Evolutionary conservation across 345 rosid species (phyloP).

Genomic region (Citrus hindsii): DNA sequence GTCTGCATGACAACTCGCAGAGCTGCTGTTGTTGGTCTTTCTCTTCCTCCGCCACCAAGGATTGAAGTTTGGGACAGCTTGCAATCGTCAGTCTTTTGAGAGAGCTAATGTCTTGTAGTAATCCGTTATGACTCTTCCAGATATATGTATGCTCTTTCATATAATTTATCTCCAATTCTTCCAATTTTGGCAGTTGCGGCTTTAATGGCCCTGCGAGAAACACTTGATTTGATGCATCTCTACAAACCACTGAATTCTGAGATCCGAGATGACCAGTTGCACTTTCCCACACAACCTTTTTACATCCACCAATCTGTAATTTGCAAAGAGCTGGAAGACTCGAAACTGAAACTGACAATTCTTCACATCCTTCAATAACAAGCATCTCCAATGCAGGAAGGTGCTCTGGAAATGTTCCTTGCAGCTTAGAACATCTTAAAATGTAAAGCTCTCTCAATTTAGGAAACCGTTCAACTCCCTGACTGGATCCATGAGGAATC

Average conservation of each 20-base stretch:
- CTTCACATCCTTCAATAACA: background rate
- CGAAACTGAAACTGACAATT: background rate
- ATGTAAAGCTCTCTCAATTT: slow-evolving; percentile 25
- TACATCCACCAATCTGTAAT: background rate
- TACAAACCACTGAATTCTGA: background rate
- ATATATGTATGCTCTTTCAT: background rate
- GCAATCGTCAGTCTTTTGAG: background rate
- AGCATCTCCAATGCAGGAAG: slow-evolving; percentile 16
- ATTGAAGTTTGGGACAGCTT: no score
- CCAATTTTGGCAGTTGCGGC: background rate
- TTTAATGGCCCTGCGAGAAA: background rate
- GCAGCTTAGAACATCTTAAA: slow-evolving; percentile 19
- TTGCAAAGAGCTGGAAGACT: background rate
- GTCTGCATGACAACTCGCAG: no score
- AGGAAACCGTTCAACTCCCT: slow-evolving; percentile 19
- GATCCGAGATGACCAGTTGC: background rate
- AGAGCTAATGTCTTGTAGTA: background rate
- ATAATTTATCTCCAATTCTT: background rate
- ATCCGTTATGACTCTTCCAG: background rate
- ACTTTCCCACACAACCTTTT: background rate
- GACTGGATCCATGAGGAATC: slow-evolving; percentile 1
- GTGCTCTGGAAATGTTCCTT: slow-evolving; percentile 10
- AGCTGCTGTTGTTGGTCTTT: no score
- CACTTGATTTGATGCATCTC: background rate
- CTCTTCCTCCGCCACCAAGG: no score